Base-by-base conservation (phyloP, 805 yeast genomes). In the Cephaloascus fragrans region DNA sequence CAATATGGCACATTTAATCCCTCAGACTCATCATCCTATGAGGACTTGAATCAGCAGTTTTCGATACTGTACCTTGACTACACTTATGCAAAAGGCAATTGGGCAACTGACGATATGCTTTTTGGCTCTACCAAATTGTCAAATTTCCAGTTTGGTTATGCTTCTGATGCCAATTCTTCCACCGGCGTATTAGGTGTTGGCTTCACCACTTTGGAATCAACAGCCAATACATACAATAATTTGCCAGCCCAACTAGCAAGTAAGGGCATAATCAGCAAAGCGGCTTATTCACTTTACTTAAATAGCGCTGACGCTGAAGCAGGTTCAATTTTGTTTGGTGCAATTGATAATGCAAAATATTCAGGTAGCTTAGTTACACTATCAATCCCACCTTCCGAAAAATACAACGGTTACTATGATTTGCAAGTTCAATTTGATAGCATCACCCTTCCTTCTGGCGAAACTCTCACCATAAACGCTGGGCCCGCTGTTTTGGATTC, bases 401-500 rank as follows among this genome's bases (percentile, higher is more conserved):
- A 8, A 8, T 17, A 8, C 14, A 10, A 9, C 14, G 9, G 14
- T 8, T 15, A 32, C 34, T 8, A 6, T 17, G 34, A 15, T 15
- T 17, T 17, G 34, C 34, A 32, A 23, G 28, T 23, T 23, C 12
- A 6, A 6, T 23, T 23, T 12, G 12, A 23, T 12, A 8, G 10
- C 28, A 23, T 23, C 28, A 23, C 28, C 6, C 12, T 23, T 6
- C 28, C 28, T 23, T 8, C 6, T 12, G 28, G 28, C 10, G 12
- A 23, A 12, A 23, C 6, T 8, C 10, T 23, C 12, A n/a, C n/a
- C n/a, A 23, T 8, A 8, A 23, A 8, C 12, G 12, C 6, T 12
- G 10, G 12, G 18, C 62, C 52, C 16, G 79, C 73, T 3, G 53
- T 73, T 19, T 52, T 78, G 26, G 83, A 79, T 51, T 66, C 80